phyloP scores from a whole-genome alignment of 2,329 filamentous ascomycete genomes.

The Aspergillus bombycis region DNA sequence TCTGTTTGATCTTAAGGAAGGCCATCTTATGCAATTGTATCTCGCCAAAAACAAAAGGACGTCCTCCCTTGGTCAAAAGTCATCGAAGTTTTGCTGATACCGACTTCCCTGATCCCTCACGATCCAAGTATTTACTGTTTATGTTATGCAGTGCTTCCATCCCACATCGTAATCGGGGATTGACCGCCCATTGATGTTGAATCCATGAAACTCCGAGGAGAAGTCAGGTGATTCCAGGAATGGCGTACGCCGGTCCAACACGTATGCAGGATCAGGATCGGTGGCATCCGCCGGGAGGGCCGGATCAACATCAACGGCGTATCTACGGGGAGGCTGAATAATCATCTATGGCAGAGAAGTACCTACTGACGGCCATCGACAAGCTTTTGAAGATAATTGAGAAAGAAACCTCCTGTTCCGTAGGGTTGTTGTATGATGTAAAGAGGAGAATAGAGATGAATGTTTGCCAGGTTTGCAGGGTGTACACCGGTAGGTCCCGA shows the following conservation, averaged over 20 bases:
- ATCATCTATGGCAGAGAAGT: background rate
- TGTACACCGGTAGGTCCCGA: conserved; percentile 35
- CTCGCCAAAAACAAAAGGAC: background rate
- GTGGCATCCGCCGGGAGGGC: background rate
- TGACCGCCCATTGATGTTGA: background rate
- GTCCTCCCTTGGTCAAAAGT: background rate
- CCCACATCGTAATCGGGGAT: background rate
- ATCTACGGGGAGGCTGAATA: background rate
- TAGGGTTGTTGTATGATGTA: background rate
- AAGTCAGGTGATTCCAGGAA: conserved; percentile 3
- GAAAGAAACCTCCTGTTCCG: background rate
- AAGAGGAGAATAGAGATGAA: background rate
- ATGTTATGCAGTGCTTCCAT: background rate
- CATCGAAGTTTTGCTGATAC: background rate
- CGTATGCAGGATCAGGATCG: background rate
- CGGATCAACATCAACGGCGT: background rate
- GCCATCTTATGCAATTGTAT: background rate
- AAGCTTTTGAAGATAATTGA: background rate
- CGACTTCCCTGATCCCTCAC: background rate
- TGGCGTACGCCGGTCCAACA: background rate
- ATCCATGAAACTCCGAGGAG: background rate
- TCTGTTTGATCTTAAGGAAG: background rate
- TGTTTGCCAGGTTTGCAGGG: conserved; percentile 35
- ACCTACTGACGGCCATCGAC: background rate
- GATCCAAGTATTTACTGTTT: background rate